Conservation (phyloP, 2,329 filamentous ascomycete genomes). For the Macroventuria anomochaeta region DNA sequence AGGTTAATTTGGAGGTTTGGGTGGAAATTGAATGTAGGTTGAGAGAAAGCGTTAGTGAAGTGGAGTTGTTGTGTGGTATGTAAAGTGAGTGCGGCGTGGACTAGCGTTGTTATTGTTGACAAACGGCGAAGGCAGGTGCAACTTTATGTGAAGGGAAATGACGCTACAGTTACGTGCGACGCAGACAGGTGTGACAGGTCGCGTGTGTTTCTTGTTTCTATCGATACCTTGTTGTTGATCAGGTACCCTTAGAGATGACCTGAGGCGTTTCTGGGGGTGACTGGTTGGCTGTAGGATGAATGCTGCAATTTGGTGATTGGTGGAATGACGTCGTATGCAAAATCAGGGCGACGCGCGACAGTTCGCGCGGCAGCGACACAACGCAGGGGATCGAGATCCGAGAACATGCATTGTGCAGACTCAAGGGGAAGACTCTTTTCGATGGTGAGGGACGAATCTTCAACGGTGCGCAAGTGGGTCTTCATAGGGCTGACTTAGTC, state of each 20-base stretch:
- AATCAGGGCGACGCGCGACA: neutral
- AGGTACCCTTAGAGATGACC: conserved; percentile 9
- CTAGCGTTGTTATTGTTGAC: conserved; percentile 10
- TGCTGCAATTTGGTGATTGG: conserved; percentile 17
- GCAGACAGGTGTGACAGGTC: neutral
- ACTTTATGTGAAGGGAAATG: conserved; percentile 23
- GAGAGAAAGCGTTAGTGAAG: neutral
- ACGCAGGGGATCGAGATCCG: too few relatives aligned
- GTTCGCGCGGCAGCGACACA: neutral
- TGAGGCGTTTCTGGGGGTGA: conserved; percentile 16
- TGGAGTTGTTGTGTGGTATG: conserved; percentile 3
- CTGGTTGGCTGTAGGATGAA: conserved; percentile 28
- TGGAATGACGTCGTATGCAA: conserved; percentile 29
- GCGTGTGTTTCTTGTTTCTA: conserved; percentile 17
- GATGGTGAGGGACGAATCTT: too few relatives aligned
- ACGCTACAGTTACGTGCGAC: conserved; percentile 31
- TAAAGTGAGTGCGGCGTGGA: neutral
- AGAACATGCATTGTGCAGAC: neutral
- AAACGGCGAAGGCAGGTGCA: conserved; percentile 14
- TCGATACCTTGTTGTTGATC: conserved; percentile 3
- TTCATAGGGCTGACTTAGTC: conserved; percentile 7
- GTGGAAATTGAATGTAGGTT: neutral
- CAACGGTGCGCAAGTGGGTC: neutral
- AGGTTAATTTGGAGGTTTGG: neutral
- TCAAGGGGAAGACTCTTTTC: too few relatives aligned